Conservation (phyloP, 768 basidiomycete species). For the Leccinum rimulosum region DNA sequence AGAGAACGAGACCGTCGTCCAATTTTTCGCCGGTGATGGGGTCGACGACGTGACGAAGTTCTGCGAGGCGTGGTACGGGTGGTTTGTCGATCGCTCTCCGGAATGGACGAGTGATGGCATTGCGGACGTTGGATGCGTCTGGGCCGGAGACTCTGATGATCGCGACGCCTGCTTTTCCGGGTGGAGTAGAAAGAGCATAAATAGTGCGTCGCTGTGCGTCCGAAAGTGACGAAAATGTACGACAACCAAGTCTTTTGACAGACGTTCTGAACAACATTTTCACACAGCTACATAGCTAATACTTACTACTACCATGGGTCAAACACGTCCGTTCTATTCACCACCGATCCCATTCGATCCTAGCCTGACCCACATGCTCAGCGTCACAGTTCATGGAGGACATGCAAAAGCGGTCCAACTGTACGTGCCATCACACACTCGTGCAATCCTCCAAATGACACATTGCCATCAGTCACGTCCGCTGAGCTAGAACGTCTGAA, state of each 20-base stretch:
- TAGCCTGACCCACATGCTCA: conserved; percentile 29
- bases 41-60: conserved; percentile 67
- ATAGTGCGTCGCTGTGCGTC: conserved; percentile 70
- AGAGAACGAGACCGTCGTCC: conserved; percentile 81
- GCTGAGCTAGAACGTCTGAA: conserved; percentile 92
- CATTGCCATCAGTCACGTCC: conserved; percentile 70
- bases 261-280: neutral
- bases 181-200: conserved; percentile 84
- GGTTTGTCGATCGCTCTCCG: conserved; percentile 4
- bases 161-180: conserved; percentile 81
- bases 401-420: conserved; percentile 96
- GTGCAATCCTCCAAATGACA: conserved; percentile 9
- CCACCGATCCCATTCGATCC: neutral
- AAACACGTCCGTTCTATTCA: conserved; percentile 63
- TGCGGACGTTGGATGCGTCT: conserved; percentile 61
- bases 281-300: neutral
- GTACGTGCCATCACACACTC: conserved; percentile 48
- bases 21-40: conserved; percentile 58
- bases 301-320: conserved; percentile 58
- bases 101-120: conserved; percentile 47
- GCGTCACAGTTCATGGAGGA: conserved; percentile 97
- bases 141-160: conserved; percentile 84
- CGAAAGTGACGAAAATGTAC: conserved; percentile 30
- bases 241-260: neutral
- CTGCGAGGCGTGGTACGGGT: conserved; percentile 65